phyloP scores from a whole-genome alignment of 768 basidiomycete genomes.

The Psilocybe cyanescens region DNA sequence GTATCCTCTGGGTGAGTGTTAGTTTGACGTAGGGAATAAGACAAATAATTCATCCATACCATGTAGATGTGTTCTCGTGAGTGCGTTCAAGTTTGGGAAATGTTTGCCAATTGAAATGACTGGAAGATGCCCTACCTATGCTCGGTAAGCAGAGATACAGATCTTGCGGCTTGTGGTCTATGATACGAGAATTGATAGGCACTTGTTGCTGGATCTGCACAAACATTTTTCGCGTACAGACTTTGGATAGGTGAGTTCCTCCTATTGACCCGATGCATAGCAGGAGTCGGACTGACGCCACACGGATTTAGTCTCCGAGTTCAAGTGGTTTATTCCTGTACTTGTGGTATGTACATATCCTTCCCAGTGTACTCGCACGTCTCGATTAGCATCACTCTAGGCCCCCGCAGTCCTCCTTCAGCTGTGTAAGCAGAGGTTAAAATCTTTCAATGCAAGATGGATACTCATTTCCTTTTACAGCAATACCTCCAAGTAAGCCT shows the following conservation, averaged over 20 bases:
- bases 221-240: constrained; percentile 10
- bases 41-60: too few species aligned
- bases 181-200: background rate
- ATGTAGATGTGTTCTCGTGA: constrained; percentile 1
- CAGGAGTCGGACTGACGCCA: background rate
- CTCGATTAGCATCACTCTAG: background rate
- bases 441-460: too few species aligned
- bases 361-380: background rate
- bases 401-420: constrained; percentile 2
- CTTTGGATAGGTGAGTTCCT: constrained; percentile 5
- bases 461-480: background rate
- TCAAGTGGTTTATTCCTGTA: constrained; percentile 10
- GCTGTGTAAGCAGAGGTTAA: constrained; percentile 2
- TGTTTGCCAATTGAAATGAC: too few species aligned
- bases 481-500: constrained; percentile 6
- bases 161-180: background rate
- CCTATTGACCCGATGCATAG: background rate
- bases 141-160: background rate
- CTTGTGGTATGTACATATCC: background rate
- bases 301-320: background rate
- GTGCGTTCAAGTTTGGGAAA: background rate
- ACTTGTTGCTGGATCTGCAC: constrained; percentile 8
- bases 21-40: background rate
- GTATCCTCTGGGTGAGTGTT: background rate
- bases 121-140: constrained; percentile 9